Evolutionary conservation across 495 filamentous ascomycete species (phyloP).

Genomic region (Opeltia flavorubescens): DNA sequence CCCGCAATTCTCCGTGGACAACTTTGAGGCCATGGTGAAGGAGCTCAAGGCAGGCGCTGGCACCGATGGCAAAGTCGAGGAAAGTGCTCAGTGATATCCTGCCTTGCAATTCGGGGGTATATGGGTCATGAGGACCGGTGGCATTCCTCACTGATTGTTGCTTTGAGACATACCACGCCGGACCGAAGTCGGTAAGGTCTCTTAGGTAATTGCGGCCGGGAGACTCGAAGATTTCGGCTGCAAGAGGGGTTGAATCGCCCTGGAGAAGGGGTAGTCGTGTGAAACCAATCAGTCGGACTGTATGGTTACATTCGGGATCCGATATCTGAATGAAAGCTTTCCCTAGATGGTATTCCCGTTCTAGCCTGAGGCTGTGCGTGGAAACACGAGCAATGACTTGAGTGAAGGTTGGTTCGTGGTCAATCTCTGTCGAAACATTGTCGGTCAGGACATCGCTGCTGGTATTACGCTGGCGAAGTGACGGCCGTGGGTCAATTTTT

Average conservation of each 20-base stretch:
- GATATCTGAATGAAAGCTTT: conserved; percentile 53
- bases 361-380: conserved; percentile 61
- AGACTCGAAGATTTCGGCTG: conserved; percentile 67
- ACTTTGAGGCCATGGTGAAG: conserved; percentile 71
- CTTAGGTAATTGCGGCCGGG: conserved; percentile 59
- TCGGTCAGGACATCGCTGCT: conserved; percentile 42
- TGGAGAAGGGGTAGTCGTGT: conserved; percentile 47
- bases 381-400: conserved; percentile 66
- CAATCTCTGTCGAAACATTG: conserved; percentile 22
- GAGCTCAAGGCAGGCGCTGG: conserved; percentile 70
- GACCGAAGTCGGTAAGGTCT: conserved; percentile 59
- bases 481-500: conserved; percentile 25
- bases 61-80: conserved; percentile 78
- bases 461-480: conserved; percentile 24
- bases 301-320: conserved; percentile 61
- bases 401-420: conserved; percentile 29
- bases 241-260: conserved; percentile 47
- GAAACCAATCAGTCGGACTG: conserved; percentile 60
- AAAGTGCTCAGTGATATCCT: conserved; percentile 58
- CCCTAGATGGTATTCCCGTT: conserved; percentile 70
- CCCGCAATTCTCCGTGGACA: conserved; percentile 76
- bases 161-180: conserved; percentile 44
- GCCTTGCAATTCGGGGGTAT: conserved; percentile 18
- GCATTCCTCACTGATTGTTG: neutral
- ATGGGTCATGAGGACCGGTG: neutral